Conservation (phyloP, 768 basidiomycete species). For the Tricholoma sp. region DNA sequence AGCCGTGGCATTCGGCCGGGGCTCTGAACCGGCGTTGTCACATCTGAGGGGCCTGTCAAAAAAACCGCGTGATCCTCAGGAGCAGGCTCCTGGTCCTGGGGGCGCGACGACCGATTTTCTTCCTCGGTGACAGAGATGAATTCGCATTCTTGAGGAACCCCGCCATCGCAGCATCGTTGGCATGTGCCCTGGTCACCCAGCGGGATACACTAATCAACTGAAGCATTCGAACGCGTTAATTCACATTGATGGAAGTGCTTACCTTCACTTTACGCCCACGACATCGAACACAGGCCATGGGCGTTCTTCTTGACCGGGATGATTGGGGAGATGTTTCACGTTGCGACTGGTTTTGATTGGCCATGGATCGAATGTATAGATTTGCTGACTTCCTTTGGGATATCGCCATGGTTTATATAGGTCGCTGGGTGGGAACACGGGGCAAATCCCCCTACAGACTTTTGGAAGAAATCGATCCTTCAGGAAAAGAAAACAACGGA, state of each 20-base stretch:
- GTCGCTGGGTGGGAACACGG: background rate
- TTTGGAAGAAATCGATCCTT: background rate
- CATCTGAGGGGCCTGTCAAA: background rate
- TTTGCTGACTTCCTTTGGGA: background rate
- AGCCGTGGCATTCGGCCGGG: background rate
- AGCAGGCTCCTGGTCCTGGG: background rate
- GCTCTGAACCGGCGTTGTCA: background rate
- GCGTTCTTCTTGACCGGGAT: slow-evolving; percentile 31
- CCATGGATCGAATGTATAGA: background rate
- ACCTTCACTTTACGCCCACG: slow-evolving; percentile 54
- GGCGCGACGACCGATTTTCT: background rate
- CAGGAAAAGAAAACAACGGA: background rate
- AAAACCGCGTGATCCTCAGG: background rate
- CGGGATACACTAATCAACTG: slow-evolving; percentile 20
- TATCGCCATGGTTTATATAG: background rate
- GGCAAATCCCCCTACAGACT: background rate
- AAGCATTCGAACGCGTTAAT: background rate
- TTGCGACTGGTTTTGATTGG: background rate
- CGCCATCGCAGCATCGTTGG: slow-evolving; percentile 35
- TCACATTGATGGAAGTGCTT: slow-evolving; percentile 1
- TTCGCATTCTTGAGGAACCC: slow-evolving; percentile 25
- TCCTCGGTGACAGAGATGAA: slow-evolving; percentile 39
- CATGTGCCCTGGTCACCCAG: slow-evolving; percentile 27
- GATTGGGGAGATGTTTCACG: slow-evolving; percentile 1
- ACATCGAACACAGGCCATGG: slow-evolving; percentile 52